Evolutionary conservation across 179 eudicot genomes (phyloP).

Genomic region (Nepenthes alata): DNA sequence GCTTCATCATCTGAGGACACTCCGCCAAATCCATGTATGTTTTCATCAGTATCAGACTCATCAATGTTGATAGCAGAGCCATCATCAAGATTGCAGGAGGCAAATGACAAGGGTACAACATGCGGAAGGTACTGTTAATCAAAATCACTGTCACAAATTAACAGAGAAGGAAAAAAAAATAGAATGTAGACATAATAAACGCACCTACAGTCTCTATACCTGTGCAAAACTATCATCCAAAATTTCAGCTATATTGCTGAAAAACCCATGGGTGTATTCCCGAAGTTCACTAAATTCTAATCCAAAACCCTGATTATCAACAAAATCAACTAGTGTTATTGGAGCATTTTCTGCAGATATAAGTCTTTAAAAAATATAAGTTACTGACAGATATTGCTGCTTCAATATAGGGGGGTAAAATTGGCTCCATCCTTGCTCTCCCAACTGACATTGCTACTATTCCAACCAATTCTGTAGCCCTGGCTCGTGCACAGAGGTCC

Average conservation of each 20-base stretch:
- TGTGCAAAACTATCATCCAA: constrained; percentile 76
- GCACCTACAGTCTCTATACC: constrained; percentile 26
- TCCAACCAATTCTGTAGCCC: constrained; percentile 96
- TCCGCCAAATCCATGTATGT: constrained; percentile 68
- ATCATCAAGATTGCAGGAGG: constrained; percentile 96
- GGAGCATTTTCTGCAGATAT: not conserved
- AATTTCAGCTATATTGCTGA: constrained; percentile 92
- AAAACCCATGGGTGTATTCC: constrained; percentile 93
- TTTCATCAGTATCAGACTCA: constrained; percentile 85
- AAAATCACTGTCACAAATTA: constrained; percentile 9
- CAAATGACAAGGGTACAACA: constrained; percentile 78
- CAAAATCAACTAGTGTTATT: not conserved
- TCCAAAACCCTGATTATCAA: constrained; percentile 52
- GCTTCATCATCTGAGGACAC: constrained; percentile 98
- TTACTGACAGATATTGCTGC: constrained; percentile 79
- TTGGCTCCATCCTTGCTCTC: constrained; percentile 76
- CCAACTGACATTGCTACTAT: constrained; percentile 95
- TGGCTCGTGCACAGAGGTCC: constrained; percentile 81
- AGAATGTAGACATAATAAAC: not conserved
- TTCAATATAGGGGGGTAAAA: constrained; percentile 87
- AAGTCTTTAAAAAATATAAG: not conserved
- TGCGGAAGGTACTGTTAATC: constrained; percentile 80
- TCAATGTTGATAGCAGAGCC: constrained; percentile 86
- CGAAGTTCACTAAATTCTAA: constrained; percentile 94
- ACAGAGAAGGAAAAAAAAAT: not conserved